phyloP scores from a whole-genome alignment of 768 basidiomycete species.

The Favolaschia claudopus region DNA sequence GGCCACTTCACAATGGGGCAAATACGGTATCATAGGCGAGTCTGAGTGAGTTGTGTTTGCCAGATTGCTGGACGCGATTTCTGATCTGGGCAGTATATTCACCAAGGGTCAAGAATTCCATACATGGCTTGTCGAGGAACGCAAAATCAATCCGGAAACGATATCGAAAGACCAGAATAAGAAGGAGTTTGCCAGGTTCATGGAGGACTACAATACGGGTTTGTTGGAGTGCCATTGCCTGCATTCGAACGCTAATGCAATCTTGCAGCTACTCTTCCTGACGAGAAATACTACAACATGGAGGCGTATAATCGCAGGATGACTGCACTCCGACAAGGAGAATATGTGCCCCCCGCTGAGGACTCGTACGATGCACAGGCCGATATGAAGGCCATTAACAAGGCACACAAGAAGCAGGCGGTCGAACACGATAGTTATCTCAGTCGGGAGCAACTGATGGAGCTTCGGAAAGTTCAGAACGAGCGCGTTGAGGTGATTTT shows the following conservation, averaged over 20 bases:
- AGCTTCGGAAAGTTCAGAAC: slow-evolving; percentile 83
- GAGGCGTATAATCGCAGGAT: slow-evolving; percentile 85
- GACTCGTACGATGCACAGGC: slow-evolving; percentile 84
- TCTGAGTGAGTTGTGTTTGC: slow-evolving; percentile 67
- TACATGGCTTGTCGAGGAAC: slow-evolving; percentile 93
- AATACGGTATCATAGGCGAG: slow-evolving; percentile 87
- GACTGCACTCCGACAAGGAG: slow-evolving; percentile 84
- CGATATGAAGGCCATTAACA: slow-evolving; percentile 80
- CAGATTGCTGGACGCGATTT: background rate
- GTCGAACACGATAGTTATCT: slow-evolving; percentile 79
- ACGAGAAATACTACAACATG: slow-evolving; percentile 96
- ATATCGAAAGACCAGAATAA: slow-evolving; percentile 84
- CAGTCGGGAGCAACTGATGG: slow-evolving; percentile 79
- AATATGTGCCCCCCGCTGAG: slow-evolving; percentile 74
- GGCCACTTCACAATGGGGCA: slow-evolving; percentile 82
- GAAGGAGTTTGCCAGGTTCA: slow-evolving; percentile 84
- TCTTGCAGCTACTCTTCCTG: slow-evolving; percentile 81
- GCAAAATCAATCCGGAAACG: slow-evolving; percentile 89
- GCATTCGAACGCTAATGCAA: background rate
- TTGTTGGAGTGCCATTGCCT: slow-evolving; percentile 21
- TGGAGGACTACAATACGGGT: slow-evolving; percentile 89
- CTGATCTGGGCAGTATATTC: slow-evolving; percentile 66
- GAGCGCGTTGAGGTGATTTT: slow-evolving; percentile 79
- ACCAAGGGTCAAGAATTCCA: slow-evolving; percentile 88
- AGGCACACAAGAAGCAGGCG: slow-evolving; percentile 71